These are phyloP conservation scores for Plasmodium vivax DNA, from an alignment of 169 alveolate species.

Conservation along the genomic window DNA sequence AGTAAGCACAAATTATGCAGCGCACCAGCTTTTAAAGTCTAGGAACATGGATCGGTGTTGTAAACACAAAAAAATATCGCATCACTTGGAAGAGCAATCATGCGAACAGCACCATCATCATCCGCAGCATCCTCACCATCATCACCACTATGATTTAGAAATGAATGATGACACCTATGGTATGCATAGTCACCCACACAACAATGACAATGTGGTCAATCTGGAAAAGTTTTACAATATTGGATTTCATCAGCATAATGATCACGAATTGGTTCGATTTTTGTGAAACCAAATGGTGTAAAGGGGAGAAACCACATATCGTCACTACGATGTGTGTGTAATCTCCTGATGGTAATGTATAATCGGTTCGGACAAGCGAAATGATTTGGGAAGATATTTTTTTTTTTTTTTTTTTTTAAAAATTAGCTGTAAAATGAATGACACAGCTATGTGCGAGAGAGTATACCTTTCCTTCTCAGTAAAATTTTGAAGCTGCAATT, in stretches of 20 bases:
- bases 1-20: slow-evolving; percentile 24
- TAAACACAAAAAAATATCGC: background rate
- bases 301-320: background rate
- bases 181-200: background rate
- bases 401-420: background rate
- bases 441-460: background rate
- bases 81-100: background rate
- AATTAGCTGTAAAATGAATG: background rate
- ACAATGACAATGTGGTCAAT: background rate
- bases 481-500: background rate
- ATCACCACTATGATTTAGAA: background rate
- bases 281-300: background rate
- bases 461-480: background rate
- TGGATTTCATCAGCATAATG: background rate
- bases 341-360: background rate
- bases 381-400: background rate
- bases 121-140: background rate
- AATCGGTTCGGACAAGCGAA: background rate
- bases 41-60: slow-evolving; percentile 55
- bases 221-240: background rate
- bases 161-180: background rate
- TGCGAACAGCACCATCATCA: background rate
- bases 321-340: background rate
- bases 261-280: slow-evolving; percentile 42
- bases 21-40: slow-evolving; percentile 20